Base-by-base conservation (phyloP, 257 asterid genomes). In the Nicotiana benthamiana region DNA sequence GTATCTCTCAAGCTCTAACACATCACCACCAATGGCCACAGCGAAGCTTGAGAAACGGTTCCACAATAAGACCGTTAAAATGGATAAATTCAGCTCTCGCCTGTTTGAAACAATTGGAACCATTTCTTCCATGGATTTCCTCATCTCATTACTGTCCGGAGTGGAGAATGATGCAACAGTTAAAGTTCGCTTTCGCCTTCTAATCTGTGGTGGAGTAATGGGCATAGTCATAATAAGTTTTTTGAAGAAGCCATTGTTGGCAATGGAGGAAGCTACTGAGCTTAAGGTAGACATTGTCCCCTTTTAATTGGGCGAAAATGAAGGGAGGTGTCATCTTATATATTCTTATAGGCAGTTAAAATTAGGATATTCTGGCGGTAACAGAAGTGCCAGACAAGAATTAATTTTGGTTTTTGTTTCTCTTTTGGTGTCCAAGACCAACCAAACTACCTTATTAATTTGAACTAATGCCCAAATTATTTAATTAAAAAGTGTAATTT, bases 1-100 rank as follows among this genome's bases (percentile, higher is more conserved):
- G 88, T 91, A 95, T 85, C 88, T 88, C 36, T 87, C 77, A 43
- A 95, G 96, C 81, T 91, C 90, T 83, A 88, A 51, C 16, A 77
- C 81, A 77, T 91, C 85, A 34, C 89, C 90, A 48, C 89, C 90
- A 48, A 81, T 15, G 6, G 97, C 92, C 20, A 62, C 56, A 12
- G 93, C 83, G 62, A 26, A 67, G 22, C 52, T 75, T 4, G 77
- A 24, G 6, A 84, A 30, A 60, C 80, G 52, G 17, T 54, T 36
- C 52, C 75, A 65, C 22, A 85, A 13, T 8, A 82, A 56, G 18
- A 79, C 48, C 2, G 81, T 82, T 53, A 75, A 28, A 66, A 87
- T 32, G 26, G 87, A 85, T 18, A 80, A 43, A 43, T 57, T 63
- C 20, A 87, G 12, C 46, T 75, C 36, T 75, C 85, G 72, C 54